Evolutionary conservation across 129 eudicot genomes (phyloP).

Genomic region (carrot (Daucus carota)): DH1_v3.0 NC_030382.2:45074001-45074500

Average conservation of each 20-base stretch:
- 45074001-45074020: no score
- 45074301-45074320: background rate
- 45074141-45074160: no score
- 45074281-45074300: background rate
- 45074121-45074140: background rate
- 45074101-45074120: background rate
- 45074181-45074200: no score
- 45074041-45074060: no score
- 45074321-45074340: background rate
- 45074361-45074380: background rate
- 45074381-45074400: background rate
- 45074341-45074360: background rate
- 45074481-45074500: background rate
- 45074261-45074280: background rate
- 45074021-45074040: no score
- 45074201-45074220: background rate
- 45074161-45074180: background rate
- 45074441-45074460: background rate
- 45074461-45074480: constrained; percentile 2
- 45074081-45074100: background rate
- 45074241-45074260: background rate
- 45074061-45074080: no score
- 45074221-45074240: background rate
- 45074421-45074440: background rate
- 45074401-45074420: background rate